Conservation (phyloP, 2,329 filamentous ascomycete genomes). For the Scedosporium boydii region DNA sequence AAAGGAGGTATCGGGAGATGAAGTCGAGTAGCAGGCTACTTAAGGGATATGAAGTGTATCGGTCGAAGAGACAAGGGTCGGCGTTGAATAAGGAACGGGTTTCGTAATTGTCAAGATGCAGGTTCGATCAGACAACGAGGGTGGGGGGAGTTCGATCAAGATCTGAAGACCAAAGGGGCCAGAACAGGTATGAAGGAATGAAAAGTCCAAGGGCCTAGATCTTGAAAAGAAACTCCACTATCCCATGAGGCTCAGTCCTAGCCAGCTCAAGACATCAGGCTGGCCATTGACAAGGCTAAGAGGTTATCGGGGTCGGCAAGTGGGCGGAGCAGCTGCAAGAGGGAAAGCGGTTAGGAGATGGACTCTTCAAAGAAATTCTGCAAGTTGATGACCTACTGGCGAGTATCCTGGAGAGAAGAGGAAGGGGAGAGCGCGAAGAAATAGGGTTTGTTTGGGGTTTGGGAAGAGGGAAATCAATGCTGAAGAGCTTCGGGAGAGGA, state of each 20-base stretch:
- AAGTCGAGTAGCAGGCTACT: background rate
- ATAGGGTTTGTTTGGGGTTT: background rate
- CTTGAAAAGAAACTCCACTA: constrained; percentile 2
- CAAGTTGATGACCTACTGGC: background rate
- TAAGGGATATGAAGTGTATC: too few relatives aligned
- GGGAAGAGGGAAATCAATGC: background rate
- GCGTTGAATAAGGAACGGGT: background rate
- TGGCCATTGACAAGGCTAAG: constrained; percentile 1
- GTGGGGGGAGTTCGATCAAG: constrained; percentile 4
- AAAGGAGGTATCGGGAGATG: background rate
- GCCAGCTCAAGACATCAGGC: constrained; percentile 4
- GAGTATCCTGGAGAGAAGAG: background rate
- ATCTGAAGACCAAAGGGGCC: background rate
- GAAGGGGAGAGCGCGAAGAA: background rate
- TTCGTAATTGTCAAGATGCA: background rate
- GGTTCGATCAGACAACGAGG: background rate
- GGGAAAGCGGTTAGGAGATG: background rate
- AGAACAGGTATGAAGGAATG: background rate
- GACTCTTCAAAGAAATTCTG: background rate
- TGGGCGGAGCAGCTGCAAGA: background rate
- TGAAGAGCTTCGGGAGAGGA: background rate
- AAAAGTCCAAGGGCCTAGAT: constrained; percentile 1
- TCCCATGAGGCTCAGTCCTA: background rate
- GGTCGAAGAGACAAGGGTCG: background rate
- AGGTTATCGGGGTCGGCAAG: background rate